Evolutionary conservation across 2,329 filamentous ascomycete genomes (phyloP).

Genomic region (Cladosporium sp.): DNA sequence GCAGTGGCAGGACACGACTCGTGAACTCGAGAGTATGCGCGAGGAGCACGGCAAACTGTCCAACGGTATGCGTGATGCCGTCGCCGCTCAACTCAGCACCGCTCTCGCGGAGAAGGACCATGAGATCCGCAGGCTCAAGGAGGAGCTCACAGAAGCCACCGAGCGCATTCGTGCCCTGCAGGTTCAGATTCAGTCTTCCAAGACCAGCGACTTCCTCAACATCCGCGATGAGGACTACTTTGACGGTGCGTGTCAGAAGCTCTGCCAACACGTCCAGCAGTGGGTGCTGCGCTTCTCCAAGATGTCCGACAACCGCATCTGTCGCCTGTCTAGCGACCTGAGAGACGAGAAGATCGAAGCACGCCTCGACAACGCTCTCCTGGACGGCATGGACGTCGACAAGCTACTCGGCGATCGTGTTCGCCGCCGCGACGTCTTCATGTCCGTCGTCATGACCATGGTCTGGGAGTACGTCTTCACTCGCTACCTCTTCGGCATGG

Average conservation of each 20-base stretch:
- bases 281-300: constrained; percentile 98
- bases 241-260: constrained; percentile 83
- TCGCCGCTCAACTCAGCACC: constrained; percentile 55
- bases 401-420: constrained; percentile 81
- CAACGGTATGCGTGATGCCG: constrained; percentile 55
- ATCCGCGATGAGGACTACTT: constrained; percentile 91
- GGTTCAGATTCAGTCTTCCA: constrained; percentile 51
- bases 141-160: constrained; percentile 67
- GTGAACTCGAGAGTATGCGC: constrained; percentile 64
- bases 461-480: constrained; percentile 99
- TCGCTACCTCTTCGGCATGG: constrained; percentile 96
- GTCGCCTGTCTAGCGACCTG: constrained; percentile 75
- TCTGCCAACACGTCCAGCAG: constrained; percentile 93
- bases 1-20: constrained; percentile 51
- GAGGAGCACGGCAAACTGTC: constrained; percentile 57
- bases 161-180: constrained; percentile 56
- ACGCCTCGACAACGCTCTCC: constrained; percentile 84
- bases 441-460: constrained; percentile 99
- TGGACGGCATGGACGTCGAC: constrained; percentile 92
- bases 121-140: constrained; percentile 71
- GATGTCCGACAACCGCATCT: constrained; percentile 86
- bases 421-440: constrained; percentile 86
- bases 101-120: constrained; percentile 74
- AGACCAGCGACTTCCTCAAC: constrained; percentile 65
- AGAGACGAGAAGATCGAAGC: constrained; percentile 90